Evolutionary conservation across 352 stramenopile genomes (phyloP).

Genomic region (Phytophthora parvispora): DNA sequence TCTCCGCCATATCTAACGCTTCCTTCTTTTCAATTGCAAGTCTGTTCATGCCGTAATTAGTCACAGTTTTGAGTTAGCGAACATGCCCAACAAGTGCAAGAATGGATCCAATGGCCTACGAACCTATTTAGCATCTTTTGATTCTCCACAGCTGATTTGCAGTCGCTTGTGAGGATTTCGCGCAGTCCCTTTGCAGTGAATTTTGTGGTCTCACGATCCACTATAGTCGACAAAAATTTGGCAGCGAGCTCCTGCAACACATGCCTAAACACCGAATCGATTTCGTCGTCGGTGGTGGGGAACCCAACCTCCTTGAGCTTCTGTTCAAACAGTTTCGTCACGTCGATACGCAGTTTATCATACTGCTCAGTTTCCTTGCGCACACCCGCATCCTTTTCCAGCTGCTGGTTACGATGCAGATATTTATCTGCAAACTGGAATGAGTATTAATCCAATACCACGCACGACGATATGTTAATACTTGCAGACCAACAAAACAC

Average conservation of each 20-base stretch:
- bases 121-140: constrained; percentile 83
- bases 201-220: constrained; percentile 40
- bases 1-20: constrained; percentile 62
- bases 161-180: constrained; percentile 71
- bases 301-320: constrained; percentile 63
- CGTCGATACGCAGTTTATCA: constrained; percentile 59
- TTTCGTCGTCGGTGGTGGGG: constrained; percentile 71
- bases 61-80: constrained; percentile 5
- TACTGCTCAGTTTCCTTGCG: constrained; percentile 75
- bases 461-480: neutral
- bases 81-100: neutral
- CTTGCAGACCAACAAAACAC: neutral
- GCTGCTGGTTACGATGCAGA: constrained; percentile 68
- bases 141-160: constrained; percentile 66
- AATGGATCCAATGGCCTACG: constrained; percentile 6
- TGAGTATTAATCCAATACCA: too few species aligned
- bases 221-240: constrained; percentile 65
- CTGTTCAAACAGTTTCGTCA: constrained; percentile 65
- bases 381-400: constrained; percentile 66
- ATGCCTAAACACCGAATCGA: constrained; percentile 68
- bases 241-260: constrained; percentile 67
- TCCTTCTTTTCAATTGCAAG: constrained; percentile 78
- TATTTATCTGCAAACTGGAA: constrained; percentile 77
- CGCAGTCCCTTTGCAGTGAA: constrained; percentile 62
- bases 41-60: constrained; percentile 27